phyloP scores from a whole-genome alignment of 768 basidiomycete species.

The Psilocybe cyanescens region DNA sequence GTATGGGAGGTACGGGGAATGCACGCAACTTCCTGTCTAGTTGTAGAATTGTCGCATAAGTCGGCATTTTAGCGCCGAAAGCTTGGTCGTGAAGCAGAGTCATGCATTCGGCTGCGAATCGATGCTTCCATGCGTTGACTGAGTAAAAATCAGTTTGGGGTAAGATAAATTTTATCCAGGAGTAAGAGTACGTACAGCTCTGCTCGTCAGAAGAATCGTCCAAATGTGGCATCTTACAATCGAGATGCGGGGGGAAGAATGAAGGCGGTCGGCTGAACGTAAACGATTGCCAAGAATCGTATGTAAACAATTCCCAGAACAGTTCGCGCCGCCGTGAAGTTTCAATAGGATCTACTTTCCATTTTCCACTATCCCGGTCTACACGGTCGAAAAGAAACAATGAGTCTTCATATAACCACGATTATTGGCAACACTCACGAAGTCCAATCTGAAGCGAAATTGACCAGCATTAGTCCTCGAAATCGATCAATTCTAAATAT shows the following conservation, averaged over 20 bases:
- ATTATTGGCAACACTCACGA: conserved; percentile 45
- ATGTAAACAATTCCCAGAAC: conserved; percentile 68
- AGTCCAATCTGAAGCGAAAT: conserved; percentile 58
- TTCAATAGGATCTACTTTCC: conserved; percentile 62
- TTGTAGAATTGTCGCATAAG: conserved; percentile 69
- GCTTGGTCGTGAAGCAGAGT: conserved; percentile 72
- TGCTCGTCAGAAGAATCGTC: conserved; percentile 57
- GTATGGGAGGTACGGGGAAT: conserved; percentile 65
- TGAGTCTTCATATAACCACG: not conserved
- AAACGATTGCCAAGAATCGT: conserved; percentile 62
- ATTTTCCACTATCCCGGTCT: conserved; percentile 76
- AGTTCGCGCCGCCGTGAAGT: conserved; percentile 65
- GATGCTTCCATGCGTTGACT: conserved; percentile 76
- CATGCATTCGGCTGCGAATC: conserved; percentile 71
- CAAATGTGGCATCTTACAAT: conserved; percentile 62
- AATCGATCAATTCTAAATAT: conserved; percentile 19
- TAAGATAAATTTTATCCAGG: not conserved
- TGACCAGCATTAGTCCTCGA: conserved; percentile 5
- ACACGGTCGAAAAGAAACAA: not conserved
- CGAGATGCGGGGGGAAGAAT: conserved; percentile 67
- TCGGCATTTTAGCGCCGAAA: conserved; percentile 70
- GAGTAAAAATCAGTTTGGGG: conserved; percentile 1
- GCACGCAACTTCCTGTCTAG: conserved; percentile 69
- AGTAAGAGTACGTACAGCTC: conserved; percentile 49
- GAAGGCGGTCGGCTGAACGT: conserved; percentile 75